These are phyloP conservation scores for Citropsis articulata DNA, from an alignment of 345 rosid genomes.

Conservation along the genomic window DNA sequence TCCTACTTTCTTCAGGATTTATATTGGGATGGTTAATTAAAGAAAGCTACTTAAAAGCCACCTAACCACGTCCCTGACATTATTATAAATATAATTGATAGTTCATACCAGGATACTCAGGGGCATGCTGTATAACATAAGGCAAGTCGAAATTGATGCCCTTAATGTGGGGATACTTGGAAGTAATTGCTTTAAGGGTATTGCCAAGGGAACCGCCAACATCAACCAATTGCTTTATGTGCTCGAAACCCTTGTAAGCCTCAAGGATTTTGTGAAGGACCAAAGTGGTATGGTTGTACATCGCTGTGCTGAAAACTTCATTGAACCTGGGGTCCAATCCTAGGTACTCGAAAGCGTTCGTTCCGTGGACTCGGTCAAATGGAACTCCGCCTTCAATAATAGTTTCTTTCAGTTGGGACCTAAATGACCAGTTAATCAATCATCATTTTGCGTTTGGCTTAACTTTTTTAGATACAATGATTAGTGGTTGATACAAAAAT, in stretches of 20 bases:
- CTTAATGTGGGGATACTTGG: constrained; percentile 38
- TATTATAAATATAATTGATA: no score
- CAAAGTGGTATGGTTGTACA: constrained; percentile 34
- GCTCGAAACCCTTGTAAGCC: constrained; percentile 29
- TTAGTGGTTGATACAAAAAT: no score
- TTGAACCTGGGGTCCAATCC: constrained; percentile 39
- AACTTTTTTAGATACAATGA: no score
- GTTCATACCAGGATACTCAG: not conserved
- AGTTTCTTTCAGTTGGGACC: constrained; percentile 30
- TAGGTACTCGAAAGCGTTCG: constrained; percentile 32
- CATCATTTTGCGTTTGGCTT: no score
- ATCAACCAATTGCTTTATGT: constrained; percentile 34
- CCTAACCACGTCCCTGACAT: no score
- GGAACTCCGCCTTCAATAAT: constrained; percentile 43
- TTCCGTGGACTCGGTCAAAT: constrained; percentile 46
- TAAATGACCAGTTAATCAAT: no score
- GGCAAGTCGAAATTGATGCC: constrained; percentile 53
- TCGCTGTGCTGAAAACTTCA: constrained; percentile 40
- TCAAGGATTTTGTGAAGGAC: constrained; percentile 33
- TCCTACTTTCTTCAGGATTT: no score
- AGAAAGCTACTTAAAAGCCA: no score
- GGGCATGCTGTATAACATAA: constrained; percentile 45
- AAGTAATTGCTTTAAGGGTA: constrained; percentile 30
- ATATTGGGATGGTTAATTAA: no score
- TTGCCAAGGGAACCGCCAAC: constrained; percentile 55